These are phyloP conservation scores for Phlebiopsis gigantea DNA, from an alignment of 768 basidiomycete genomes.

Conservation along the genomic window DNA sequence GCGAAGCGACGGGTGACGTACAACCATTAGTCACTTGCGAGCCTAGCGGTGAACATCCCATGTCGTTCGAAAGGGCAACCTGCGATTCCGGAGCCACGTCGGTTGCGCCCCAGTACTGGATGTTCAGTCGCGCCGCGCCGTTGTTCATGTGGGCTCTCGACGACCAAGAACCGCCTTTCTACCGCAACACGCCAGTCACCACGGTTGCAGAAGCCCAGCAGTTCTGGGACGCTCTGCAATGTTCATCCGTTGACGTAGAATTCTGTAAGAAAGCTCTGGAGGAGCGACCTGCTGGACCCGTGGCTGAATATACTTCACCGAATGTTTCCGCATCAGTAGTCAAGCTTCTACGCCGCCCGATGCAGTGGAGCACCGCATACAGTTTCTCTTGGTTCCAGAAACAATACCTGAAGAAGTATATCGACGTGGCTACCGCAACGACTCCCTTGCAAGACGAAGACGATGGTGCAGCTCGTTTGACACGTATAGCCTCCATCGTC, in stretches of 20 bases:
- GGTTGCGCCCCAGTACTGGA: constrained; percentile 60
- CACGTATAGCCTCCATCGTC: constrained; percentile 45
- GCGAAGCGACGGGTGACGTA: constrained; percentile 21
- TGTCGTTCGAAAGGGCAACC: constrained; percentile 37
- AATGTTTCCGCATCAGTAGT: constrained; percentile 26
- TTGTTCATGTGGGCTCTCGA: constrained; percentile 56
- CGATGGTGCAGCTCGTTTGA: constrained; percentile 32
- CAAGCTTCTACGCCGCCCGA: constrained; percentile 50
- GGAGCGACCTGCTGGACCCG: neutral
- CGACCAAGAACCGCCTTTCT: constrained; percentile 46
- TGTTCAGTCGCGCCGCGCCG: constrained; percentile 49
- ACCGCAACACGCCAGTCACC: constrained; percentile 42
- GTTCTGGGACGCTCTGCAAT: constrained; percentile 57
- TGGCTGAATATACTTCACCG: neutral
- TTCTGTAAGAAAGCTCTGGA: neutral
- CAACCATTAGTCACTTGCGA: neutral
- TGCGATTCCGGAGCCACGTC: constrained; percentile 38
- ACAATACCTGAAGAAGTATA: constrained; percentile 52
- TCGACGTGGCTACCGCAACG: constrained; percentile 34
- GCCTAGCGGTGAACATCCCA: constrained; percentile 37
- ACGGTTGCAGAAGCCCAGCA: constrained; percentile 33
- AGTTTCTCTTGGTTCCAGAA: constrained; percentile 63
- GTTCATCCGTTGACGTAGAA: constrained; percentile 36
- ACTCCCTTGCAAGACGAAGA: constrained; percentile 49
- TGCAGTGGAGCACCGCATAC: constrained; percentile 60